A percentile compares a stretch with the other conserved stretches of the same genome.
Evolutionary conservation across 2,329 filamentous ascomycete genomes (phyloP).

Genomic region (Neofusicoccum ribis): DNA sequence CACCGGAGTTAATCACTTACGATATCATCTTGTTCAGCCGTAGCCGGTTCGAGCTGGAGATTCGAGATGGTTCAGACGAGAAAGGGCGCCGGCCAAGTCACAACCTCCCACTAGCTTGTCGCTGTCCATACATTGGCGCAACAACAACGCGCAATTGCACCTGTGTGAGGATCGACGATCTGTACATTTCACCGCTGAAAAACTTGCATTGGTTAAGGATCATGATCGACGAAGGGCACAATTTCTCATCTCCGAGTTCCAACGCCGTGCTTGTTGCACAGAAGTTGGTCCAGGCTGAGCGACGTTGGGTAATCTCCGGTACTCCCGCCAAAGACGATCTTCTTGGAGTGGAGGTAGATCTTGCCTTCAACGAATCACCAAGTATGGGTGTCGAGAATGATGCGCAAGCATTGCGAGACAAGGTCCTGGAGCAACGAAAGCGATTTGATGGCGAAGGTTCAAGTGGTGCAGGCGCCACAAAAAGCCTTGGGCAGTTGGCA

Average conservation of each 20-base stretch:
- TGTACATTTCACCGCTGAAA: constrained; percentile 64
- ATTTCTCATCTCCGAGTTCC: constrained; percentile 69
- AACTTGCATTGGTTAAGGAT: constrained; percentile 81
- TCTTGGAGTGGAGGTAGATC: constrained; percentile 69
- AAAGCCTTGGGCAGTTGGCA: constrained; percentile 64
- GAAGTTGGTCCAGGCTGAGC: constrained; percentile 60
- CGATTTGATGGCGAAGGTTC: constrained; percentile 42
- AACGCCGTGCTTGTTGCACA: constrained; percentile 55
- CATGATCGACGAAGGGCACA: constrained; percentile 91
- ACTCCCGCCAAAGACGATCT: constrained; percentile 78
- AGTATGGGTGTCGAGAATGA: constrained; percentile 28
- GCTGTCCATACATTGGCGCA: constrained; percentile 47
- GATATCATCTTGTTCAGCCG: constrained; percentile 81
- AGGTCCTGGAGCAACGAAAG: constrained; percentile 42
- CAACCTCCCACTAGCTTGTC: constrained; percentile 27
- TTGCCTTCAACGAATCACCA: constrained; percentile 39
- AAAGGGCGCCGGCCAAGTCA: constrained; percentile 39
- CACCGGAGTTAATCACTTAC: constrained; percentile 61
- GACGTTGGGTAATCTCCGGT: constrained; percentile 86
- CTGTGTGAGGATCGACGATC: constrained; percentile 41
- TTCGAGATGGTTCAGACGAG: constrained; percentile 50
- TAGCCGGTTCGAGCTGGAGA: constrained; percentile 69
- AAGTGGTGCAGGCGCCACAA: constrained; percentile 45
- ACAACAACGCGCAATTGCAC: constrained; percentile 46
- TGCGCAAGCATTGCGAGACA: constrained; percentile 24